A percentile compares a stretch with the other conserved stretches of the same genome.
These are phyloP conservation scores for Penicillium sp. DNA, from an alignment of 2,329 filamentous ascomycete genomes.

Conservation along the genomic window DNA sequence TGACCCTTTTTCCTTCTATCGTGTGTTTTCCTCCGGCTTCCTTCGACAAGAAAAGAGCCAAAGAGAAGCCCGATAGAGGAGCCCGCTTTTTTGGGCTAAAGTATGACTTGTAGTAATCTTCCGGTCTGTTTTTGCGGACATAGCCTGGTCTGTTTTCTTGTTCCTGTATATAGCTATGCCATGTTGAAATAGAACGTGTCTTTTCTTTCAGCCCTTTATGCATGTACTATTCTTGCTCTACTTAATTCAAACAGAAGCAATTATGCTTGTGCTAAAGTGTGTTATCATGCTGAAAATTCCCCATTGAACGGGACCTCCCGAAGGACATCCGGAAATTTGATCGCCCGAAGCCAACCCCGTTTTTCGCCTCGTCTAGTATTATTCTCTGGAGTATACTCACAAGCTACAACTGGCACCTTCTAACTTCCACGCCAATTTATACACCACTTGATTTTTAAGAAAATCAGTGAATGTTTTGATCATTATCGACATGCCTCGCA, in stretches of 20 bases:
- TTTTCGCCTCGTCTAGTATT: constrained; percentile 5
- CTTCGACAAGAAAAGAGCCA: neutral
- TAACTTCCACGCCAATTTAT: neutral
- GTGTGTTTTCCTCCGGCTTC: neutral
- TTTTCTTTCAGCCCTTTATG: constrained; percentile 6
- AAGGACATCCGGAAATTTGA: constrained; percentile 23
- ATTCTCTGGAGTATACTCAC: neutral
- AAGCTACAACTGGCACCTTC: neutral
- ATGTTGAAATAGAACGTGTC: constrained; percentile 28
- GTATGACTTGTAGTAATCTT: constrained; percentile 29
- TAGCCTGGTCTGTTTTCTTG: constrained; percentile 23
- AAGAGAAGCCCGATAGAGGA: neutral
- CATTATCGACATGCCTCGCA: constrained; percentile 26
- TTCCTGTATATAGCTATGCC: constrained; percentile 33
- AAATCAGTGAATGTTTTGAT: neutral
- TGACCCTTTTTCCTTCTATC: neutral
- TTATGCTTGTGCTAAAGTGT: neutral
- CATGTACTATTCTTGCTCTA: neutral
- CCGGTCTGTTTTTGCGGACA: constrained; percentile 18
- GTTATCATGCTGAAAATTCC: neutral
- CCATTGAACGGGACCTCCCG: neutral
- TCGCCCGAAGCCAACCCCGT: constrained; percentile 22
- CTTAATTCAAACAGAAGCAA: neutral
- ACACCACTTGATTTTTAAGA: neutral
- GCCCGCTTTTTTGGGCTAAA: constrained; percentile 16